Evolutionary conservation across 2,329 filamentous ascomycete species (phyloP).

Genomic region (Talaromyces sp.): DNA sequence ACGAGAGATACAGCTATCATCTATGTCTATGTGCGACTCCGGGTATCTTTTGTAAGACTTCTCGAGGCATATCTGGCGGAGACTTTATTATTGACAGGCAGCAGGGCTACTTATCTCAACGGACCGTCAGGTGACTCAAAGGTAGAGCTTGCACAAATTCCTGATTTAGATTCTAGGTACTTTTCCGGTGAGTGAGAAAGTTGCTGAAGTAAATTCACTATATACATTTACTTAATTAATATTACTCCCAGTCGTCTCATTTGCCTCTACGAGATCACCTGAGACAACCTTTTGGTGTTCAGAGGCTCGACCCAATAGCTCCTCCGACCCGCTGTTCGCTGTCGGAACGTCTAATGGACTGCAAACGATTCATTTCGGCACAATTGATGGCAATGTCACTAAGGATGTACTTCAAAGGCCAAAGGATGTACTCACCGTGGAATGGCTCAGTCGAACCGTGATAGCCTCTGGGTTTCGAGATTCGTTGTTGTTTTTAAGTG

Average conservation of each 20-base stretch:
- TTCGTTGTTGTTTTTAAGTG: constrained; percentile 35
- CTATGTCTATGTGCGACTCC: constrained; percentile 35
- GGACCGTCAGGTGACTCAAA: background rate
- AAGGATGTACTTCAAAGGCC: background rate
- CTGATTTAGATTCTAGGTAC: background rate
- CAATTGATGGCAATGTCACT: background rate
- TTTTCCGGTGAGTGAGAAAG: background rate
- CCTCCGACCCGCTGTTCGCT: constrained; percentile 31
- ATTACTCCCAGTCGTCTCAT: no score
- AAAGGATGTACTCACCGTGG: constrained; percentile 30
- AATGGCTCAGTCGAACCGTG: constrained; percentile 37
- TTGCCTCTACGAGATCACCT: background rate
- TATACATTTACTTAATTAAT: no score
- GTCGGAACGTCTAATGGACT: constrained; percentile 39
- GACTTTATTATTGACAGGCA: background rate
- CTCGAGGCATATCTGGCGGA: background rate
- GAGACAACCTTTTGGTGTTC: constrained; percentile 36
- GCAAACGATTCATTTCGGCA: constrained; percentile 29
- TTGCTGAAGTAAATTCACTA: background rate
- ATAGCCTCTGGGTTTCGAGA: constrained; percentile 37
- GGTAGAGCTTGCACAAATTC: background rate
- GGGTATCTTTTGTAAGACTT: constrained; percentile 33
- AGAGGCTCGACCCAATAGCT: constrained; percentile 31
- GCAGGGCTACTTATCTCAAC: background rate
- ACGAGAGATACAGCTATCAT: constrained; percentile 18